phyloP scores from a whole-genome alignment of 2,329 filamentous ascomycete genomes.

The Plectosphaerella plurivora region DNA sequence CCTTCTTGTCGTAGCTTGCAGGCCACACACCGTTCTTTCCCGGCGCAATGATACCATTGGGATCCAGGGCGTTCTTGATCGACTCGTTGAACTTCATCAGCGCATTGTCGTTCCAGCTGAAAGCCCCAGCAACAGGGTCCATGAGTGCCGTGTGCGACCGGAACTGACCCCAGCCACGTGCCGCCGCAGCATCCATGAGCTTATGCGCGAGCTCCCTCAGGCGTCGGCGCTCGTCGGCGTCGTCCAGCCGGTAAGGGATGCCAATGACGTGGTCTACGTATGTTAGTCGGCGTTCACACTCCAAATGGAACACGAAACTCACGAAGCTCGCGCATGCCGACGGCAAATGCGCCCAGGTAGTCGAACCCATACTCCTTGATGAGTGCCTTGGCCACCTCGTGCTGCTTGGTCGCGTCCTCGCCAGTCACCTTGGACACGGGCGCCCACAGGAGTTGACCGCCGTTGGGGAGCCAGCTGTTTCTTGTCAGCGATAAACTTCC shows the following conservation, averaged over 20 bases:
- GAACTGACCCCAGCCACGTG: constrained; percentile 36
- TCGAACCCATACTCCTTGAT: constrained; percentile 20
- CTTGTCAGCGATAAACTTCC: constrained; percentile 14
- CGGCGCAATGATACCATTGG: constrained; percentile 26
- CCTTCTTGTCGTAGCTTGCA: constrained; percentile 15
- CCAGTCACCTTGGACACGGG: constrained; percentile 29
- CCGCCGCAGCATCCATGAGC: constrained; percentile 32
- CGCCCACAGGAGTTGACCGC: constrained; percentile 29
- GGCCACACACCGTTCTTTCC: constrained; percentile 29
- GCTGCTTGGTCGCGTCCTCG: constrained; percentile 27
- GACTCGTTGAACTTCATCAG: constrained; percentile 36
- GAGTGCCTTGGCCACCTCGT: constrained; percentile 20
- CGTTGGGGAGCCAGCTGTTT: constrained; percentile 33
- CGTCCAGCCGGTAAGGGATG: constrained; percentile 43
- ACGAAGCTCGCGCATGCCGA: constrained; percentile 21
- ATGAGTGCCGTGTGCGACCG: constrained; percentile 37
- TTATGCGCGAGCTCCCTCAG: constrained; percentile 19
- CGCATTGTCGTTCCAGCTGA: constrained; percentile 34
- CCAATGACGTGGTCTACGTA: constrained; percentile 42
- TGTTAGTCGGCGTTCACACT: not conserved
- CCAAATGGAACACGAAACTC: constrained; percentile 7
- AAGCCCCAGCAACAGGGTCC: constrained; percentile 37
- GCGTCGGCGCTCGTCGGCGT: constrained; percentile 28
- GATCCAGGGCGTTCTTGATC: constrained; percentile 38
- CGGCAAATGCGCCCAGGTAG: constrained; percentile 23